These are phyloP conservation scores for Wickerhamiella musiphila DNA, from an alignment of 805 yeast species.

Conservation along the genomic window DNA sequence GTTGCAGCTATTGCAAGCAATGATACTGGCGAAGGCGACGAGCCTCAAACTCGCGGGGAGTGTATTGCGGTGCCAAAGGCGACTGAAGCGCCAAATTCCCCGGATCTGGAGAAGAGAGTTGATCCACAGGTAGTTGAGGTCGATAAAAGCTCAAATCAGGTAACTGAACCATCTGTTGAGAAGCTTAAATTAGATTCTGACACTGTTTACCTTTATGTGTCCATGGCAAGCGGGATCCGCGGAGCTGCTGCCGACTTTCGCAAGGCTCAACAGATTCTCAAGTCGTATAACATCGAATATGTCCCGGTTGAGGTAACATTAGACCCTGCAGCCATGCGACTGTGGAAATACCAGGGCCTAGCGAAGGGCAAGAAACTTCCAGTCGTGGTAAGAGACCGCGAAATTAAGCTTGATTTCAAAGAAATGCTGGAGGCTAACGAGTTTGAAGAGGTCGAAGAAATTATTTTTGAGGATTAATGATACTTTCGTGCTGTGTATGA, in stretches of 20 bases:
- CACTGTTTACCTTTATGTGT: slow-evolving; percentile 50
- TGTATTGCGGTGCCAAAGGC: neutral
- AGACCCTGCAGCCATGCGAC: slow-evolving; percentile 60
- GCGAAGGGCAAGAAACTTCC: slow-evolving; percentile 50
- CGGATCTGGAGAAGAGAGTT: neutral
- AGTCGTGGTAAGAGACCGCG: slow-evolving; percentile 64
- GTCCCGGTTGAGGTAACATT: slow-evolving; percentile 65
- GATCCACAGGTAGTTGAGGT: no score
- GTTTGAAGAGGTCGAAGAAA: slow-evolving; percentile 17
- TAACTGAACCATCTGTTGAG: no score
- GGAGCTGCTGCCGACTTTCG: slow-evolving; percentile 57
- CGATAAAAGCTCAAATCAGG: no score
- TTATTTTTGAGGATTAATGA: slow-evolving; percentile 15
- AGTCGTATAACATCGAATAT: slow-evolving; percentile 52
- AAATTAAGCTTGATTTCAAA: slow-evolving; percentile 71
- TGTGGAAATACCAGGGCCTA: slow-evolving; percentile 55
- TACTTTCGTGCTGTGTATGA: neutral
- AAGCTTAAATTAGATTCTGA: no score
- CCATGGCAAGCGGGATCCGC: slow-evolving; percentile 70
- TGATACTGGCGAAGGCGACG: no score
- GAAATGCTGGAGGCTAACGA: slow-evolving; percentile 76
- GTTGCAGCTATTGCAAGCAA: no score
- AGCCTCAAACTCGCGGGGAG: neutral
- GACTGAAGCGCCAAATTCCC: neutral
- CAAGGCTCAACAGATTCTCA: slow-evolving; percentile 49